Evolutionary conservation across 2,329 filamentous ascomycete genomes (phyloP), one percentile per base, ranked within the genome.

Genomic region (Dactylellina parvicollis): DNA sequence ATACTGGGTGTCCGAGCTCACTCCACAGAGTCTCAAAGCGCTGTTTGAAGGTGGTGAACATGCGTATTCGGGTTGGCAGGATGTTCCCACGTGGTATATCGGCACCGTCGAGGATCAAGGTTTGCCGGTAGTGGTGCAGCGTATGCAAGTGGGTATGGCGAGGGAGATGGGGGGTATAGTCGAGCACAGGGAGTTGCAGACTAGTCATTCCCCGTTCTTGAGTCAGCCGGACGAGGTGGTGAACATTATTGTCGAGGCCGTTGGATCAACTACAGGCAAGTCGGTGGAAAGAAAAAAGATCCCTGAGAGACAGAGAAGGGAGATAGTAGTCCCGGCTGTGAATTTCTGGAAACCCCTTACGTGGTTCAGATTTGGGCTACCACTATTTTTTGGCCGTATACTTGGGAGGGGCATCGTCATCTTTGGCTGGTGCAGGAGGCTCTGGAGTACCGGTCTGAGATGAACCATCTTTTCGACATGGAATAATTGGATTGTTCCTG

Each of bases 141-240:
- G 79, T 62, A 77, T 81, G 75, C 55, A 77, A 30, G 79, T 83
- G 0, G 78, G 81, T 0, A 79, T 79, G 74, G 83, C 83, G 4
- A 80, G 78, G 76, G 80, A 77, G 5, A 77, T 80, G 75, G 82
- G 82, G 0, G 80, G 74, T 0, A 74, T 76, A 38, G 76, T 85
- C 0, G 79, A 79, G 70, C 76, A 81, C 24, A 75, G 81, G 3
- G 82, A 85, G 78, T 66, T 85, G 44, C 72, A 76, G 38, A 83
- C 79, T n/a, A 82, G 83, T 18, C 84, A 86, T 78, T 84, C 82
- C 9, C 83, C 83, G 0, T 83, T 86, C 77, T 66, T 86, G 76
- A 85, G 84, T 76, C 78, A 77, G 74, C 82, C 83, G 0, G 77
- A 79, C 1, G 81, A 82, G 64, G 82, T 82, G 0, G 81, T 77